Evolutionary conservation across 257 asterid genomes (phyloP), one percentile per base, ranked within the genome.

Genomic region (Penstemon newberryi): DNA sequence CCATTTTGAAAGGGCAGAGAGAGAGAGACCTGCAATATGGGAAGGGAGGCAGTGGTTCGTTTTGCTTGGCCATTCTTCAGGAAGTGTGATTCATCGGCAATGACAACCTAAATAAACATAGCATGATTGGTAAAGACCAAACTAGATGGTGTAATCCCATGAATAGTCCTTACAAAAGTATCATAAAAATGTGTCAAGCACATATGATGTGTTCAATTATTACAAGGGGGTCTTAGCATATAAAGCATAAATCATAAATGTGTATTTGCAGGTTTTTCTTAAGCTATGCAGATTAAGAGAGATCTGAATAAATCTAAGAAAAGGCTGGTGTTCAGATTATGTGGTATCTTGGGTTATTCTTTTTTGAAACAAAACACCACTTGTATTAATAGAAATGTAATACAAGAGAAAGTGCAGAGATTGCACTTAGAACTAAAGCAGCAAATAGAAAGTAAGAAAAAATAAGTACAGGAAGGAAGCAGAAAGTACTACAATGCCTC

Each of bases 11-110:
- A 33, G 62, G 71, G 41, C 59, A 43, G 56, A 70, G 47, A n/a
- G 59, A 63, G 66, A 49, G 37, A 69, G 70, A 92, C 98, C 98
- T 88, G 90, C 80, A 93, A 72, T 74, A 93, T 69, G 70, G 99
- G 99, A 83, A 88, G 80, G 56, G 92, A 76, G 7, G 97, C 90
- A 57, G 1, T 84, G 45, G 99, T 93, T 73, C 99, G 80, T 79
- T 93, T 93, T 63, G 99, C 99, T 82, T 84, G 96, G 72, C 73
- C 95, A 82, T 93, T 93, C 86, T 93, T 93, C 78, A 93, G 80
- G 84, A 83, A 93, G 78, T 93, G 99, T 18, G 99, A 93, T 82
- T 93, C 99, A 83, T 93, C 99, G 18, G 97, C 99, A 75, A 93
- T 85, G 70, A 90, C 95, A 69, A 88, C 82, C 98, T 92, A 79